A percentile compares a stretch with the other conserved stretches of the same genome.
Evolutionary conservation across 1,284 basidiomycete species (phyloP).

Genomic region (Naganishia sp.): DNA sequence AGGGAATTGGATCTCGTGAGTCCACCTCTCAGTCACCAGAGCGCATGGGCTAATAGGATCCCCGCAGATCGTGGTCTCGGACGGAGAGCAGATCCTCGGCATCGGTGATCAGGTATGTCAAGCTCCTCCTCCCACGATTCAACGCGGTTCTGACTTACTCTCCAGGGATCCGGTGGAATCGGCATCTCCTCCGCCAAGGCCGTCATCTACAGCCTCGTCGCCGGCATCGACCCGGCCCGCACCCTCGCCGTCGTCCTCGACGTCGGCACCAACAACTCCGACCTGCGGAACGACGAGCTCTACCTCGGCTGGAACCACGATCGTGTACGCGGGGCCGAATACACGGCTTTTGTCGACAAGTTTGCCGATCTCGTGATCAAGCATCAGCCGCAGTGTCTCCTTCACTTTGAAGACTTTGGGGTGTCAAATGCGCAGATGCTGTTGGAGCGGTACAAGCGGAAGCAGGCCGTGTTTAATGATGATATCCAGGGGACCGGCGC

Average conservation of each 20-base stretch:
- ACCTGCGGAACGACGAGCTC: slow-evolving; percentile 43
- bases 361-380: slow-evolving; percentile 40
- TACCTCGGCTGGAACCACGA: slow-evolving; percentile 47
- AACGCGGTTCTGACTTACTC: no score
- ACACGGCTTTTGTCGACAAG: slow-evolving; percentile 46
- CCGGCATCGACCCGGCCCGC: slow-evolving; percentile 69
- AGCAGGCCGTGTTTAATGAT: slow-evolving; percentile 75
- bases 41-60: not conserved
- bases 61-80: slow-evolving; percentile 47
- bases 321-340: slow-evolving; percentile 43
- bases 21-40: not conserved
- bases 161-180: slow-evolving; percentile 45
- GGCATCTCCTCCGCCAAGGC: slow-evolving; percentile 67
- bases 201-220: slow-evolving; percentile 72
- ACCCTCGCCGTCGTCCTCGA: slow-evolving; percentile 65
- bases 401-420: slow-evolving; percentile 74
- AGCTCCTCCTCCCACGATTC: not conserved
- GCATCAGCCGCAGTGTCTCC: slow-evolving; percentile 57
- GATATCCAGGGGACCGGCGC: slow-evolving; percentile 78
- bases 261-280: slow-evolving; percentile 59
- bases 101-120: slow-evolving; percentile 33
- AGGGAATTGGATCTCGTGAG: slow-evolving; percentile 44
- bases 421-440: slow-evolving; percentile 61
- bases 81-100: slow-evolving; percentile 37
- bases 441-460: slow-evolving; percentile 62